Percentiles rank a stretch among this genome's conserved stretches.
Conservation (phyloP, 179 eudicot species). For the Beta macrorhiza region DNA sequence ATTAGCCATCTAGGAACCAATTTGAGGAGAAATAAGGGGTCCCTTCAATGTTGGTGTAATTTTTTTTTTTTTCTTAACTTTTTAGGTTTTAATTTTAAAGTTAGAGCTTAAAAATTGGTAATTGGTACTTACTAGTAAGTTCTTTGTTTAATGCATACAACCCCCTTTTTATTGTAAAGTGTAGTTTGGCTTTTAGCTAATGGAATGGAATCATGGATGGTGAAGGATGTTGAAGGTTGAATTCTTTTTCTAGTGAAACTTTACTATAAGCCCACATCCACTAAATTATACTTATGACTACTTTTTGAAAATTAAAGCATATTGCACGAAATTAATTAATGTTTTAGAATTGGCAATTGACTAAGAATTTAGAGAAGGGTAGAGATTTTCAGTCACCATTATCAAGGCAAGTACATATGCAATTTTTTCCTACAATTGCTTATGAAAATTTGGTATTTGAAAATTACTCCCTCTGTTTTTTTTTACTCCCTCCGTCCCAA, state of each 20-base stretch:
- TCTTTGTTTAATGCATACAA: background rate
- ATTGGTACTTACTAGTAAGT: background rate
- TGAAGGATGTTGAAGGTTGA: background rate
- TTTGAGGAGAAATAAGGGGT: conserved; percentile 27
- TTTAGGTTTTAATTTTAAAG: background rate
- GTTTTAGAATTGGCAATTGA: no score
- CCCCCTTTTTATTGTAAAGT: conserved; percentile 12
- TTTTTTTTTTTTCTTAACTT: background rate
- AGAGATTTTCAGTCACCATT: no score
- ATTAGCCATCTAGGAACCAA: conserved; percentile 7
- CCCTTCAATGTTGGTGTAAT: conserved; percentile 1
- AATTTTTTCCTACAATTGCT: no score
- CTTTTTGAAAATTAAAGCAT: background rate
- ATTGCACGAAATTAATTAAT: no score
- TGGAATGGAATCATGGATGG: background rate
- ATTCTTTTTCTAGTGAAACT: background rate
- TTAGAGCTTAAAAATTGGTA: background rate
- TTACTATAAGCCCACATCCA: background rate
- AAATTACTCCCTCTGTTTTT: no score
- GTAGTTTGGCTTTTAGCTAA: conserved; percentile 21
- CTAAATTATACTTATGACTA: background rate
- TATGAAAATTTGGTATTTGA: no score
- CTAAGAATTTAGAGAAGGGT: no score
- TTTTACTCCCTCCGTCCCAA: no score
- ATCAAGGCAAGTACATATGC: no score